These are phyloP conservation scores for Jackrogersella multiformis DNA, from an alignment of 495 filamentous ascomycete genomes.

Conservation along the genomic window DNA sequence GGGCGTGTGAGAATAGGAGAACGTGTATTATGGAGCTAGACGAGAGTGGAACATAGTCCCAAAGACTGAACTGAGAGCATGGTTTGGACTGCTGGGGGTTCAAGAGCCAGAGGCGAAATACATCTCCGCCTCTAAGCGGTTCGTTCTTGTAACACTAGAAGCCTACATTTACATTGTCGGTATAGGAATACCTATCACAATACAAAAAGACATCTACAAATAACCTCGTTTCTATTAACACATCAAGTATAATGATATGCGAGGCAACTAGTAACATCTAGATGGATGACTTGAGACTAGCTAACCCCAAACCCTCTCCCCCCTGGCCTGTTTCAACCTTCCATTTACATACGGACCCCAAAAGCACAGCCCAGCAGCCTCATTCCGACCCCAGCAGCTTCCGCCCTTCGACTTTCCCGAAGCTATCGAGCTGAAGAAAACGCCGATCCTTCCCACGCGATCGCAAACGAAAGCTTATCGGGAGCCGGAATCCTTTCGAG, in stretches of 20 bases:
- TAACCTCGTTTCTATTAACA: no score
- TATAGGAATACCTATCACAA: slow-evolving; percentile 24
- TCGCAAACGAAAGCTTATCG: background rate
- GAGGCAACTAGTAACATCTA: background rate
- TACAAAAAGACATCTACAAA: slow-evolving; percentile 1
- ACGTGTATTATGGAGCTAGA: slow-evolving; percentile 4
- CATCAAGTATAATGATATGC: no score
- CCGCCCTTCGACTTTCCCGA: background rate
- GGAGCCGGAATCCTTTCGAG: slow-evolving; percentile 26
- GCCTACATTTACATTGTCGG: slow-evolving; percentile 13
- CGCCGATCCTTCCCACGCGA: slow-evolving; percentile 28
- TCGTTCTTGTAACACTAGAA: slow-evolving; percentile 23
- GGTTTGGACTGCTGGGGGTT: slow-evolving; percentile 21
- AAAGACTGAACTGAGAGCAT: slow-evolving; percentile 22
- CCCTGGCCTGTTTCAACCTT: slow-evolving; percentile 30
- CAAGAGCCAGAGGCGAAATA: slow-evolving; percentile 2
- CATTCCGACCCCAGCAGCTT: background rate
- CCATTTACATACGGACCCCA: background rate
- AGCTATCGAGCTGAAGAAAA: slow-evolving; percentile 20
- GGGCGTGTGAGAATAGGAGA: slow-evolving; percentile 15
- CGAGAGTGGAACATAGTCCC: slow-evolving; percentile 29
- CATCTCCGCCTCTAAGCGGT: slow-evolving; percentile 1
- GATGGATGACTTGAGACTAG: background rate
- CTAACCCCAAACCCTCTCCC: no score
- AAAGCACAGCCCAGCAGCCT: background rate